Conservation (phyloP, 176 grass and related monocot species). For the Oryza brachyantha region DNA sequence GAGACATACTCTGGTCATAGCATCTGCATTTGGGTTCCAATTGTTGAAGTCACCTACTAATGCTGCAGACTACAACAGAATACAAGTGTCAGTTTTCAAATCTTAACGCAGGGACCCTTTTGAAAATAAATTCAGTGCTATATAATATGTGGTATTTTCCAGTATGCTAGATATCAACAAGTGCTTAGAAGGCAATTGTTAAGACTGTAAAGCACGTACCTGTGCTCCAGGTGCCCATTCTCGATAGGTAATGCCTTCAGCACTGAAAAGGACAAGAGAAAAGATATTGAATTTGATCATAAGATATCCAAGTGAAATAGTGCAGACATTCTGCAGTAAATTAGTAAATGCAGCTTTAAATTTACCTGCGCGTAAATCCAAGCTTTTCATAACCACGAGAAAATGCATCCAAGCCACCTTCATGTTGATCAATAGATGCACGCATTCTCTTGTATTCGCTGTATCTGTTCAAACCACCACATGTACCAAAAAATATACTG, state of each 20-base stretch:
- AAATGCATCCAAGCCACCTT: slow-evolving; percentile 96
- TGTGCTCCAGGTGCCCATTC: slow-evolving; percentile 97
- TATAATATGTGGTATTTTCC: not conserved
- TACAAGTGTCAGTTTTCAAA: slow-evolving; percentile 35
- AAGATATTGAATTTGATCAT: slow-evolving; percentile 15
- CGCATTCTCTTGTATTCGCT: slow-evolving; percentile 79
- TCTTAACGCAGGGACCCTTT: not conserved
- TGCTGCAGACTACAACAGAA: slow-evolving; percentile 71
- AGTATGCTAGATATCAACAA: slow-evolving; percentile 2
- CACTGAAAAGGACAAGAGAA: slow-evolving; percentile 36
- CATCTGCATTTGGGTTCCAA: slow-evolving; percentile 79
- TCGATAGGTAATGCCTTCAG: slow-evolving; percentile 81
- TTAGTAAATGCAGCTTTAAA: not conserved
- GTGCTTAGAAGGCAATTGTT: not conserved
- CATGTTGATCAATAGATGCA: slow-evolving; percentile 70
- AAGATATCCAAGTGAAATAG: not conserved
- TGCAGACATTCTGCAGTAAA: not conserved
- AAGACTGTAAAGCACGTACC: slow-evolving; percentile 43
- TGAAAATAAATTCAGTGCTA: not conserved
- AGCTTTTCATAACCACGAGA: slow-evolving; percentile 97
- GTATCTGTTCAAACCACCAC: slow-evolving; percentile 64
- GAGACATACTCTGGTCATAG: slow-evolving; percentile 66
- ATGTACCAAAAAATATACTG: slow-evolving; percentile 1
- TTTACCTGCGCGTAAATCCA: slow-evolving; percentile 74
- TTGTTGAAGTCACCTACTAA: slow-evolving; percentile 98